Evolutionary conservation across 805 yeast species (phyloP).

Genomic region (Starmerella tilneyi): DNA sequence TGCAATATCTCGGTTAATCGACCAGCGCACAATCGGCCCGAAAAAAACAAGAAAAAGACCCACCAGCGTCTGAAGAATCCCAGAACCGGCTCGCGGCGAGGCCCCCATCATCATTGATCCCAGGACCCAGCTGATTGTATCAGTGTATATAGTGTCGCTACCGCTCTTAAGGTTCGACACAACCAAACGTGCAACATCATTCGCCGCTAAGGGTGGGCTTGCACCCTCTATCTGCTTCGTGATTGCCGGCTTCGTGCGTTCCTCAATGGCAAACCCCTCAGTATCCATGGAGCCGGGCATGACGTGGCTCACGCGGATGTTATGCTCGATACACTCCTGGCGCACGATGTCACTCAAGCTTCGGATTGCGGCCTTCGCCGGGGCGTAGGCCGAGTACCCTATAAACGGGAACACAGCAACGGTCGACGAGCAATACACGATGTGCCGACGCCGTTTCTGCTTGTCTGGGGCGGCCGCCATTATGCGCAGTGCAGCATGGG

Average conservation of each 20-base stretch:
- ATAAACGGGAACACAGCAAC: constrained; percentile 78
- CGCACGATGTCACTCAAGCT: constrained; percentile 66
- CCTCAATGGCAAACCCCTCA: constrained; percentile 78
- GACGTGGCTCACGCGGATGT: constrained; percentile 60
- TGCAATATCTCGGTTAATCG: constrained; percentile 19
- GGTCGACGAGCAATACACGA: constrained; percentile 62
- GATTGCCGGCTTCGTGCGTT: constrained; percentile 73
- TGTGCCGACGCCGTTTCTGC: constrained; percentile 36
- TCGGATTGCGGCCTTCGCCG: constrained; percentile 72
- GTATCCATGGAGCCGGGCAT: constrained; percentile 84
- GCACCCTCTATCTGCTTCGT: constrained; percentile 80
- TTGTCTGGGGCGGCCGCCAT: constrained; percentile 29
- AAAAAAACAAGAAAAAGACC: constrained; percentile 22
- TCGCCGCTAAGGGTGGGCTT: constrained; percentile 57
- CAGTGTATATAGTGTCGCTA: constrained; percentile 66
- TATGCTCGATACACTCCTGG: constrained; percentile 65
- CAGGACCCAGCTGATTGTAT: constrained; percentile 72
- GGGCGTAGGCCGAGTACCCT: constrained; percentile 87
- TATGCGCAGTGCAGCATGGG: constrained; percentile 46
- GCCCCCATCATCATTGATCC: constrained; percentile 38
- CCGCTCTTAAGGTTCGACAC: constrained; percentile 51
- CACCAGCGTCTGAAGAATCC: constrained; percentile 23
- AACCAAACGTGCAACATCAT: constrained; percentile 53
- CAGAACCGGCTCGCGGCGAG: constrained; percentile 25
- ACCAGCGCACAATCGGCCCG: constrained; percentile 25